phyloP scores from a whole-genome alignment of 306 rosid species.

The Pterocarpus santalinus region DNA sequence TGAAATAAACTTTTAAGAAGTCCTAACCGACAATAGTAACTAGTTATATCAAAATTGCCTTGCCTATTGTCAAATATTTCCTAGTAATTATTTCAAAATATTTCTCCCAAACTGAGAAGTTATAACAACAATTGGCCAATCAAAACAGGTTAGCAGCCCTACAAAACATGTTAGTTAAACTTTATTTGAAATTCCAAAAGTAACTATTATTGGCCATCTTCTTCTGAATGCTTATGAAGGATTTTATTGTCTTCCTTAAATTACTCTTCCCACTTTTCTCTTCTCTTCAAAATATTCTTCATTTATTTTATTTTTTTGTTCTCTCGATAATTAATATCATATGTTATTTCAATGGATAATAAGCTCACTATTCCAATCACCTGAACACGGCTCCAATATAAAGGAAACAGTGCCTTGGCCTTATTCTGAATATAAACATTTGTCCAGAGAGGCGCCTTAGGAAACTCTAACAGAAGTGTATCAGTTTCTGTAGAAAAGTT shows the following conservation, averaged over 20 bases:
- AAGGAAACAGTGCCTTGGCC: conserved; percentile 84
- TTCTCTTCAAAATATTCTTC: background rate
- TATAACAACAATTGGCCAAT: conserved; percentile 15
- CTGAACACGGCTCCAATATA: conserved; percentile 99
- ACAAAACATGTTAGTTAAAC: background rate
- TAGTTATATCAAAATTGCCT: conserved; percentile 19
- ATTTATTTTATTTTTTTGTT: background rate
- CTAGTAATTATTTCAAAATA: conserved; percentile 18
- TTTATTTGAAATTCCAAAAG: background rate
- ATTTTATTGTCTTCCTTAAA: conserved; percentile 19
- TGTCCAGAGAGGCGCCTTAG: conserved; percentile 94
- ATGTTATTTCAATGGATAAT: conserved; percentile 36
- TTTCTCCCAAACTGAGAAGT: background rate
- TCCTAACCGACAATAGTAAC: background rate
- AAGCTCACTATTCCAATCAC: conserved; percentile 58
- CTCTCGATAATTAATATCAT: background rate
- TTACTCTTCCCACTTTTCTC: conserved; percentile 24
- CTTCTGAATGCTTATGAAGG: conserved; percentile 12
- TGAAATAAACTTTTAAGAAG: background rate
- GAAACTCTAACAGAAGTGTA: conserved; percentile 90
- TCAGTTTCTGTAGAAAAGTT: conserved; percentile 89
- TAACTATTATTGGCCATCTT: conserved; percentile 7
- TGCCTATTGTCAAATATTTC: conserved; percentile 38
- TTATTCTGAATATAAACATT: conserved; percentile 86
- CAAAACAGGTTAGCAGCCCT: background rate